A percentile compares a stretch with the other conserved stretches of the same genome.
phyloP scores from a whole-genome alignment of 2,329 filamentous ascomycete species.

The Dactylella cylindrospora region DNA sequence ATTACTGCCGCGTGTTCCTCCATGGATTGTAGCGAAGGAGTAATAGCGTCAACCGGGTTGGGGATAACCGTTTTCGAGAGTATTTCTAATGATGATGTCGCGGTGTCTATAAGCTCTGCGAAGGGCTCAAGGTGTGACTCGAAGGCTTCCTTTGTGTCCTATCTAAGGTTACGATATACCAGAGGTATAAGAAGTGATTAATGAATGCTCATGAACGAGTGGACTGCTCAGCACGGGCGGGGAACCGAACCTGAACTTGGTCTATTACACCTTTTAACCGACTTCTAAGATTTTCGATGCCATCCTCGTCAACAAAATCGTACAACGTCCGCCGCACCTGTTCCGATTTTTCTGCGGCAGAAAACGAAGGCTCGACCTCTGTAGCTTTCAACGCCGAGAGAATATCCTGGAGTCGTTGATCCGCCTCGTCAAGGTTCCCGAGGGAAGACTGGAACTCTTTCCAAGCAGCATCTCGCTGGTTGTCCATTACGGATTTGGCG shows the following conservation, averaged over 20 bases:
- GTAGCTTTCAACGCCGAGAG: constrained; percentile 61
- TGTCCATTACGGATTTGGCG: constrained; percentile 48
- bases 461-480: constrained; percentile 41
- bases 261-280: constrained; percentile 64
- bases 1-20: constrained; percentile 58
- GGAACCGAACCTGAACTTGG: constrained; percentile 47
- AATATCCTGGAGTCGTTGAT: constrained; percentile 57
- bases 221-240: neutral
- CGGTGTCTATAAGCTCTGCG: constrained; percentile 15
- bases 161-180: constrained; percentile 21
- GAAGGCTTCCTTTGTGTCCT: constrained; percentile 42
- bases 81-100: constrained; percentile 23
- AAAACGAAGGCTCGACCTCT: constrained; percentile 61
- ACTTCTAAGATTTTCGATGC: constrained; percentile 61
- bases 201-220: neutral
- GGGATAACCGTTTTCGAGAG: constrained; percentile 35
- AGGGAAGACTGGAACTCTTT: constrained; percentile 44
- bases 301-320: constrained; percentile 67
- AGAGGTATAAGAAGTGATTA: constrained; percentile 48
- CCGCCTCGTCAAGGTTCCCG: constrained; percentile 32
- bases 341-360: constrained; percentile 54
- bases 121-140: constrained; percentile 38
- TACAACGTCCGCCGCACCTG: constrained; percentile 59
- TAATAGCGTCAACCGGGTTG: constrained; percentile 53
- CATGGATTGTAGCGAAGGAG: constrained; percentile 55